Evolutionary conservation across 768 basidiomycete genomes (phyloP).

Genomic region (Termitomyces heimii): DNA sequence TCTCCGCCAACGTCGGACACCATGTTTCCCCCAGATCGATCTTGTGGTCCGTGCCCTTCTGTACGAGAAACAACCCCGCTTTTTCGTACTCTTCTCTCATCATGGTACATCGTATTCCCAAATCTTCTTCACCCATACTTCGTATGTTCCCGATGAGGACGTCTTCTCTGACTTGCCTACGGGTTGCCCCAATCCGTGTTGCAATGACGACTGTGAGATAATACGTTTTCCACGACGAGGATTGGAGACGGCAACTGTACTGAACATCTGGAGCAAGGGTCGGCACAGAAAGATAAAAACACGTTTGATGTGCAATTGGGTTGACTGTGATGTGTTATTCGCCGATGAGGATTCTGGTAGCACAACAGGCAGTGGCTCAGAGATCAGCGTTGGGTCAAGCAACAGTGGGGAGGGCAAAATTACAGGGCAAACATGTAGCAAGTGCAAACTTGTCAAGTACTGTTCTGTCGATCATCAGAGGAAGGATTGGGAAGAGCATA

Average conservation of each 20-base stretch:
- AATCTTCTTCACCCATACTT: constrained; percentile 69
- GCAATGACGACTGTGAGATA: constrained; percentile 79
- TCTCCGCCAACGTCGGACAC: constrained; percentile 63
- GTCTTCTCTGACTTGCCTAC: constrained; percentile 76
- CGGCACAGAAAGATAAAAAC: constrained; percentile 44
- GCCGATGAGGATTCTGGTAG: constrained; percentile 30
- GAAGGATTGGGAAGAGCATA: constrained; percentile 76
- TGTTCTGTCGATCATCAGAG: constrained; percentile 71
- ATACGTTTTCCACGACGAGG: constrained; percentile 72
- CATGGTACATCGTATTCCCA: constrained; percentile 79
- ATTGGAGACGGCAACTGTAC: constrained; percentile 51
- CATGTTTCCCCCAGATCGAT: constrained; percentile 81
- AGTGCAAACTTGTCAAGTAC: constrained; percentile 74
- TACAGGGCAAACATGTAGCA: constrained; percentile 62
- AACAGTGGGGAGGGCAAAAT: constrained; percentile 19
- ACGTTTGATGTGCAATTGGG: constrained; percentile 79
- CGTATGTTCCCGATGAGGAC: constrained; percentile 65
- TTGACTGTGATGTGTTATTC: constrained; percentile 64
- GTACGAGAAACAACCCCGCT: constrained; percentile 70
- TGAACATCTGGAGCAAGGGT: constrained; percentile 56
- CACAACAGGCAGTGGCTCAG: constrained; percentile 32
- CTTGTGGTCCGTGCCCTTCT: constrained; percentile 71
- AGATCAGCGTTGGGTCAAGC: constrained; percentile 32
- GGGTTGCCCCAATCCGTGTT: constrained; percentile 74
- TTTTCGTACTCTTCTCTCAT: constrained; percentile 73